Conservation (phyloP, 2,329 filamentous ascomycete species). For the Talaromyces funiculosus region DNA sequence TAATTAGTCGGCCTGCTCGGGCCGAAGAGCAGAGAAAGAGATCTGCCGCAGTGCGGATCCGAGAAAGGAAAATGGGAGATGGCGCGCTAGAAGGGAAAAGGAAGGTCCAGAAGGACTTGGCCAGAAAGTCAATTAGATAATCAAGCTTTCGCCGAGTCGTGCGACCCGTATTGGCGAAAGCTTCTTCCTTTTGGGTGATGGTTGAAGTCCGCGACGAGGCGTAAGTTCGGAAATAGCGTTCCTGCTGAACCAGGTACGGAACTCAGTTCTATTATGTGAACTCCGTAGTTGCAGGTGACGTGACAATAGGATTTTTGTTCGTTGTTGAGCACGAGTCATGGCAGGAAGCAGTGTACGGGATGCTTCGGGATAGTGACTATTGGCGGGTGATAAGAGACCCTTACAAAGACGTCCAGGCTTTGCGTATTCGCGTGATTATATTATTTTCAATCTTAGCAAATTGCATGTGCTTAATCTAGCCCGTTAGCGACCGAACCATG, state of each 20-base stretch:
- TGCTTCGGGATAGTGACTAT: background rate
- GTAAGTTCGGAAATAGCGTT: background rate
- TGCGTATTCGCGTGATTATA: too few relatives aligned
- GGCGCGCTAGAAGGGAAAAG: slow-evolving; percentile 3
- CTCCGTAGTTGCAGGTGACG: background rate
- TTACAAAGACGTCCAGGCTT: too few relatives aligned
- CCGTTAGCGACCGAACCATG: background rate
- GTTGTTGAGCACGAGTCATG: background rate
- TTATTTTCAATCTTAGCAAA: background rate
- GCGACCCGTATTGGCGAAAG: background rate
- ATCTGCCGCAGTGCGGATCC: background rate
- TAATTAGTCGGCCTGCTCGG: background rate
- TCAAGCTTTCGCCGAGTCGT: background rate
- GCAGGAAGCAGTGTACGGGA: background rate
- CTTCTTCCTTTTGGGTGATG: background rate
- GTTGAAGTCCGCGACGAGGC: too few relatives aligned
- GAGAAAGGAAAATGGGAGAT: background rate
- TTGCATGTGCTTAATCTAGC: background rate
- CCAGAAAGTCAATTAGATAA: background rate
- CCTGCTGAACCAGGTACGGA: too few relatives aligned
- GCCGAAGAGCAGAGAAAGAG: background rate
- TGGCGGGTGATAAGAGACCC: background rate
- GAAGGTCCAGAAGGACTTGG: background rate
- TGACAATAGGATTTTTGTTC: background rate
- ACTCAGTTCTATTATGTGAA: background rate